Percentiles rank a stretch among this genome's conserved stretches.
Conservation (phyloP, 1,284 basidiomycete genomes). For the Trichosporon coremiiforme region DNA sequence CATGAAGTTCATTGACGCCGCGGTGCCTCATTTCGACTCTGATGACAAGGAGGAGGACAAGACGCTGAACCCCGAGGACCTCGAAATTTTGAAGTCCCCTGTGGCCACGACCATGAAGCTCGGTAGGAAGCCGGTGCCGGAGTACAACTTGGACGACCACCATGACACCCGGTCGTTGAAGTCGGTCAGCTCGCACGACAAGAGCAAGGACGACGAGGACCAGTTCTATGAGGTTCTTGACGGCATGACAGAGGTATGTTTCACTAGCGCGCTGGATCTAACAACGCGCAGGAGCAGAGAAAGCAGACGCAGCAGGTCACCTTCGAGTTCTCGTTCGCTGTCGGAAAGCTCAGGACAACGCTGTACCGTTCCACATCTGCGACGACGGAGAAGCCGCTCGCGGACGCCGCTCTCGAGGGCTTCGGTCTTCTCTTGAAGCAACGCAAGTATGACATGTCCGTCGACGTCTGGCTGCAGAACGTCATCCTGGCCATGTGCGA, state of each 20-base stretch:
- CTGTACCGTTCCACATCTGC: constrained; percentile 65
- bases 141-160: constrained; percentile 70
- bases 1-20: constrained; percentile 89
- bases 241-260: constrained; percentile 64
- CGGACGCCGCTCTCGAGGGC: constrained; percentile 75
- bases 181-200: constrained; percentile 49
- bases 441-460: constrained; percentile 83
- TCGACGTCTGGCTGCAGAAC: constrained; percentile 78
- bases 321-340: constrained; percentile 87
- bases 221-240: constrained; percentile 77
- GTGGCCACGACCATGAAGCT: not conserved
- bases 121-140: constrained; percentile 29
- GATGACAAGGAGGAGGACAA: constrained; percentile 36
- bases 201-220: constrained; percentile 56
- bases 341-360: constrained; percentile 81
- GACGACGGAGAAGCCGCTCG: constrained; percentile 61
- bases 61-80: constrained; percentile 10
- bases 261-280: not conserved
- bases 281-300: constrained; percentile 51
- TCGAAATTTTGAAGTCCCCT: not conserved
- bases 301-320: constrained; percentile 69
- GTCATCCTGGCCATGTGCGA: constrained; percentile 61
- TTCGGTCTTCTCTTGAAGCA: constrained; percentile 76
- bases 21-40: constrained; percentile 80
- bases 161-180: constrained; percentile 45